These are phyloP conservation scores for Parastagonospora avenae DNA, from an alignment of 2,329 filamentous ascomycete species.

Conservation along the genomic window DNA sequence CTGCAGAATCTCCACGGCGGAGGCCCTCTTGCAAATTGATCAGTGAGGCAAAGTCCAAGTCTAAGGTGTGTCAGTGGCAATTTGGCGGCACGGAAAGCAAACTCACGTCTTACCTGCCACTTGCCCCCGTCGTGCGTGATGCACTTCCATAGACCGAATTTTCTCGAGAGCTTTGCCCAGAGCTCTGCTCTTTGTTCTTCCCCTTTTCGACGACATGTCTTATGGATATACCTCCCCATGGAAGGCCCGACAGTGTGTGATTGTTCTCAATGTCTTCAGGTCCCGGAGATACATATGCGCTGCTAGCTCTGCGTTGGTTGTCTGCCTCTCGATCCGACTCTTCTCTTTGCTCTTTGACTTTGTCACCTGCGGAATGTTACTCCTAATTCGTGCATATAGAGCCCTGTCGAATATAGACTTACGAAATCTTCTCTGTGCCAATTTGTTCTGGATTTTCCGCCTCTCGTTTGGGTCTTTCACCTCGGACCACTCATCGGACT, in stretches of 20 bases:
- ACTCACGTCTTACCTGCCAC: slow-evolving; percentile 48
- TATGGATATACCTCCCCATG: slow-evolving; percentile 74
- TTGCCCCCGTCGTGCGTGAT: slow-evolving; percentile 43
- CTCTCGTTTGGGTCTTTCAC: slow-evolving; percentile 73
- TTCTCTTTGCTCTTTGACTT: slow-evolving; percentile 70
- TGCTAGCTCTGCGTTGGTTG: slow-evolving; percentile 67
- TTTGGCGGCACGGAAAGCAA: slow-evolving; percentile 15
- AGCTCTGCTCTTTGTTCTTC: slow-evolving; percentile 52
- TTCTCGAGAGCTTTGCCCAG: slow-evolving; percentile 47
- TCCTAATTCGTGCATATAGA: neutral
- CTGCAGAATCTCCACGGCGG: slow-evolving; percentile 34
- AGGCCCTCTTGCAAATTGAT: slow-evolving; percentile 47
- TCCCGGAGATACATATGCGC: slow-evolving; percentile 67
- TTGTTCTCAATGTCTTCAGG: slow-evolving; percentile 60
- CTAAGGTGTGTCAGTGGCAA: slow-evolving; percentile 29
- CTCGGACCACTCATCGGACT: slow-evolving; percentile 69
- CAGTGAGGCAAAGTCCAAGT: slow-evolving; percentile 47
- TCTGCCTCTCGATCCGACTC: slow-evolving; percentile 66
- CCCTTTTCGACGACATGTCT: slow-evolving; percentile 55
- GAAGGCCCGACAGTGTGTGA: slow-evolving; percentile 67
- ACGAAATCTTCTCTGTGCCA: slow-evolving; percentile 79
- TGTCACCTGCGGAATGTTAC: slow-evolving; percentile 62
- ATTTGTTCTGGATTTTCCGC: slow-evolving; percentile 75
- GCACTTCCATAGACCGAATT: slow-evolving; percentile 46
- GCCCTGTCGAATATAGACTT: slow-evolving; percentile 43